A percentile compares a stretch with the other conserved stretches of the same genome.
These are phyloP conservation scores for button mushroom (Agaricus bisporus) DNA, from an alignment of 768 basidiomycete species.

Conservation along the genomic window DNA sequence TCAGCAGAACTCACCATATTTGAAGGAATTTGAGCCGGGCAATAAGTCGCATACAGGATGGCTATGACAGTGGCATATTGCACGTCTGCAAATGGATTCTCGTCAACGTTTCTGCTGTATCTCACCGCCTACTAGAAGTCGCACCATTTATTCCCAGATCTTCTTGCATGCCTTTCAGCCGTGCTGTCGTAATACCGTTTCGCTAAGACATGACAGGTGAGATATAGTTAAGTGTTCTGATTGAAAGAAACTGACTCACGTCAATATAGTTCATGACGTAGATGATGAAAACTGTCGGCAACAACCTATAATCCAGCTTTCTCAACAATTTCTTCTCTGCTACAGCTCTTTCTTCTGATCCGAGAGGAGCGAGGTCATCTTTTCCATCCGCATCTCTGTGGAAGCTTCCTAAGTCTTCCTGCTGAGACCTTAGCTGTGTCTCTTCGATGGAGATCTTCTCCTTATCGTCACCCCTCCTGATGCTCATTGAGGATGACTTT, in stretches of 20 bases:
- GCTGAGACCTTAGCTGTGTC: background rate
- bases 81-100: conserved; percentile 8
- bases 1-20: conserved; percentile 42
- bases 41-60: conserved; percentile 36
- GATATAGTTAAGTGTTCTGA: background rate
- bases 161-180: conserved; percentile 38
- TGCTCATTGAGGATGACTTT: background rate
- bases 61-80: conserved; percentile 14
- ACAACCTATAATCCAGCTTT: conserved; percentile 44
- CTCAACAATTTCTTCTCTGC: conserved; percentile 39
- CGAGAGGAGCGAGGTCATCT: conserved; percentile 1
- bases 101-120: background rate
- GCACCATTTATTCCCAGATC: conserved; percentile 36
- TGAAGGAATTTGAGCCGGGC: conserved; percentile 55
- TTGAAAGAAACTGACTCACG: conserved; percentile 23
- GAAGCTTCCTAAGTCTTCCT: background rate
- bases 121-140: background rate
- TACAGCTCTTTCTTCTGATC: conserved; percentile 18
- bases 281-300: conserved; percentile 52
- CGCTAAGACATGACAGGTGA: conserved; percentile 22
- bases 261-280: conserved; percentile 63
- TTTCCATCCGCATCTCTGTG: background rate
- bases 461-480: background rate
- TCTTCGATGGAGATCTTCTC: conserved; percentile 1
- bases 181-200: conserved; percentile 37